Conservation (phyloP, 805 yeast species). For the Metschnikowia cerradonensis region DNA sequence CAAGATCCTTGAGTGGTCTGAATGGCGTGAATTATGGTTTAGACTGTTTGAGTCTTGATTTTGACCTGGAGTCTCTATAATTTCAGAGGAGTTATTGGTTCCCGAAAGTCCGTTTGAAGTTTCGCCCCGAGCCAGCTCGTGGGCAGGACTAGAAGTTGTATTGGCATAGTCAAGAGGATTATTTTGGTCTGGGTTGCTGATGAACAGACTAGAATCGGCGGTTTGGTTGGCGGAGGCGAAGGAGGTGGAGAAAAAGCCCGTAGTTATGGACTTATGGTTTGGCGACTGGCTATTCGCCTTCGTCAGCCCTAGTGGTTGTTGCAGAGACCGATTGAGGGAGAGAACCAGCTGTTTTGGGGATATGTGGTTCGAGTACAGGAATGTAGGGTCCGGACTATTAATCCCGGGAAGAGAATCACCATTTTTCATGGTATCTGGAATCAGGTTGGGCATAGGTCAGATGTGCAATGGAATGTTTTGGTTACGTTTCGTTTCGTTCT, state of each 20-base stretch:
- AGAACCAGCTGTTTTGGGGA: no score
- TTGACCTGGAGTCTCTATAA: no score
- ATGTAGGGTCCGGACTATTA: no score
- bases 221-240: constrained; percentile 2
- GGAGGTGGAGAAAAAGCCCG: background rate
- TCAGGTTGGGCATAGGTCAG: background rate
- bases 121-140: constrained; percentile 2
- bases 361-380: no score
- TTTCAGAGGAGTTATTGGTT: no score
- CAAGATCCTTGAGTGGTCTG: background rate
- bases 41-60: no score
- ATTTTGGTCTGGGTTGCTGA: constrained; percentile 11
- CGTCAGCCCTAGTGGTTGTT: background rate
- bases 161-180: background rate
- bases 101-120: background rate
- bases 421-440: background rate
- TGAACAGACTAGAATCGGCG: constrained; percentile 19
- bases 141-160: background rate
- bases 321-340: background rate
- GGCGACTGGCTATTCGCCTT: background rate
- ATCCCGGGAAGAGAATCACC: background rate
- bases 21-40: no score
- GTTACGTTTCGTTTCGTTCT: background rate
- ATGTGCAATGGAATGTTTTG: constrained; percentile 1
- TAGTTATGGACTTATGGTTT: background rate